Percentiles rank a stretch among this genome's conserved stretches.
These are phyloP conservation scores for Hemileccinum impolitum DNA, from an alignment of 768 basidiomycete species.

Conservation along the genomic window DNA sequence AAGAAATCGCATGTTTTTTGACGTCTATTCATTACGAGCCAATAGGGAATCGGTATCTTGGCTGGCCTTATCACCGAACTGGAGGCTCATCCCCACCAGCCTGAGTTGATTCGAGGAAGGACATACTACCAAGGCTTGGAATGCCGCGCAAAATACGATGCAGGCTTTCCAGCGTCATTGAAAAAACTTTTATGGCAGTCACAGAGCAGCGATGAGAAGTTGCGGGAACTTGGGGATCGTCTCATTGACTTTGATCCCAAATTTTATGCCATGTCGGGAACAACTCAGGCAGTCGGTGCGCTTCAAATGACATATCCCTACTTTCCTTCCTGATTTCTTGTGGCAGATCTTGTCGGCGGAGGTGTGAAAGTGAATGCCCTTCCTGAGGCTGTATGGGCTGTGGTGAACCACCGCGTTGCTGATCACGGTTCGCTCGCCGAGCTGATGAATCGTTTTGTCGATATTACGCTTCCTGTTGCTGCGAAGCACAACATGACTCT, in stretches of 20 bases:
- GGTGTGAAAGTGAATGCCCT: slow-evolving; percentile 46
- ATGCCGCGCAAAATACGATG: slow-evolving; percentile 41
- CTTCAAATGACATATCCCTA: background rate
- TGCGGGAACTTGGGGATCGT: slow-evolving; percentile 10
- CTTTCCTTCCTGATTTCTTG: slow-evolving; percentile 22
- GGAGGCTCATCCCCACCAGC: slow-evolving; percentile 42
- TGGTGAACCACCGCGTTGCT: slow-evolving; percentile 35
- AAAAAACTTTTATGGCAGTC: slow-evolving; percentile 23
- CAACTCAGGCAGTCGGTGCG: slow-evolving; percentile 29
- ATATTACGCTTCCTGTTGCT: slow-evolving; percentile 8
- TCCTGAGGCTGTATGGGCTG: slow-evolving; percentile 38
- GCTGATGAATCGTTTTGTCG: slow-evolving; percentile 12
- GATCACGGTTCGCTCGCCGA: slow-evolving; percentile 26
- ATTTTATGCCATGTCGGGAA: slow-evolving; percentile 20
- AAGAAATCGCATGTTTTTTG: slow-evolving; percentile 8
- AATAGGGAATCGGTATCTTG: slow-evolving; percentile 49
- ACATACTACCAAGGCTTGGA: slow-evolving; percentile 34
- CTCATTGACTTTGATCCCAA: slow-evolving; percentile 22
- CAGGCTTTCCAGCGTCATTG: slow-evolving; percentile 27
- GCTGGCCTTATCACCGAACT: slow-evolving; percentile 43
- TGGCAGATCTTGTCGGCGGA: slow-evolving; percentile 40
- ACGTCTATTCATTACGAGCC: background rate
- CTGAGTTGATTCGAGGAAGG: slow-evolving; percentile 27
- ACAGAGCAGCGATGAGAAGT: slow-evolving; percentile 18
- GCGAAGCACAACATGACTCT: slow-evolving; percentile 40